These are phyloP conservation scores for Synchytrium microbalum DNA, from an alignment of 371 early-diverging fungal genomes.

Conservation along the genomic window DNA sequence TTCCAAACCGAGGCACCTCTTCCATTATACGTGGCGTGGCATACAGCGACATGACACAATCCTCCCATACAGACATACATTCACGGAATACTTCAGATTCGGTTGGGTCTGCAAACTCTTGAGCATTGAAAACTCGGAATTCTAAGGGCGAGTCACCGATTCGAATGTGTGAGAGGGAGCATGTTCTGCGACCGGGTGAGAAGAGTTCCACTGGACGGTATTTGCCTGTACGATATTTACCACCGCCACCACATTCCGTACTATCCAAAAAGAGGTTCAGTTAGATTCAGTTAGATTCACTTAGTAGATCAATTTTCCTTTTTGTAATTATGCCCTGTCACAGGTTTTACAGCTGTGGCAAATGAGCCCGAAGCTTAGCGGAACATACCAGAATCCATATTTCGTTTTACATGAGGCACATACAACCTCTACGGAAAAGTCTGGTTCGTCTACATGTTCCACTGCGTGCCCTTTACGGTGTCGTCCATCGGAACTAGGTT, in stretches of 20 bases:
- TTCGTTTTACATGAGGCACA: too few species aligned
- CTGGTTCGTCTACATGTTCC: too few species aligned
- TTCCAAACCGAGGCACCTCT: neutral
- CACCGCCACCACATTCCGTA: conserved; percentile 37
- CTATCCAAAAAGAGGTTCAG: too few species aligned
- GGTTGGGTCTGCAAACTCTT: conserved; percentile 2
- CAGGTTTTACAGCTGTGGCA: too few species aligned
- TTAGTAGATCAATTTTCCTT: too few species aligned
- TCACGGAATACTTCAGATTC: conserved; percentile 16
- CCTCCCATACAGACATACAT: conserved; percentile 32
- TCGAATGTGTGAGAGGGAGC: conserved; percentile 36
- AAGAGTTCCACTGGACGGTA: conserved; percentile 37
- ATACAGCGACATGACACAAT: conserved; percentile 27
- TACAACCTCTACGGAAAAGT: too few species aligned
- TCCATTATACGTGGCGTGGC: conserved; percentile 28
- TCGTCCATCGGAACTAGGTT: too few species aligned
- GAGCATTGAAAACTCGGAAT: neutral
- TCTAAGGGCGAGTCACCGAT: conserved; percentile 17
- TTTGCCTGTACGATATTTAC: conserved; percentile 37
- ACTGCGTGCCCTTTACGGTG: too few species aligned
- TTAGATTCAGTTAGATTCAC: too few species aligned
- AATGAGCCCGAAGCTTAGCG: too few species aligned
- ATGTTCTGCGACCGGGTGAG: conserved; percentile 28
- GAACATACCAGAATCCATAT: too few species aligned
- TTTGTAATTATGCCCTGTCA: too few species aligned